Evolutionary conservation across 192 early-diverging fungal genomes (phyloP).

Genomic region (Gaertneriomyces sp.): DNA sequence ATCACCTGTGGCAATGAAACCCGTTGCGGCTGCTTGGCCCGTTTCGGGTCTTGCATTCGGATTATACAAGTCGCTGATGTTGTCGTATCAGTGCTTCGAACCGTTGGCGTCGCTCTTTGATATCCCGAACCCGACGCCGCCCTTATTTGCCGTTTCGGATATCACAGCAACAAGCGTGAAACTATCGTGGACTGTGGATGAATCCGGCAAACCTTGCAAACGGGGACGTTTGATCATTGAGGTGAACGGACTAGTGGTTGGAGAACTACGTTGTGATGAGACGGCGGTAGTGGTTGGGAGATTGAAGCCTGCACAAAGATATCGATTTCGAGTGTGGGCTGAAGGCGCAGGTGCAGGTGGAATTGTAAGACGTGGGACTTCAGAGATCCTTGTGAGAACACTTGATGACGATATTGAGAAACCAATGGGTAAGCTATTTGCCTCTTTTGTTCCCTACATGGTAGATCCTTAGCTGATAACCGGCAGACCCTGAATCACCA

Average conservation of each 20-base stretch:
- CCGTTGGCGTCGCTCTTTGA: slow-evolving; percentile 30
- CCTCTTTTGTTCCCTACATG: too few relatives aligned
- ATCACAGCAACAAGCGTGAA: slow-evolving; percentile 21
- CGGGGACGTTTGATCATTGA: slow-evolving; percentile 28
- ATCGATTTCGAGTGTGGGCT: slow-evolving; percentile 43
- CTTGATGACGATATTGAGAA: too few relatives aligned
- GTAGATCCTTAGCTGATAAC: too few relatives aligned
- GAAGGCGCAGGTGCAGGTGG: too few relatives aligned
- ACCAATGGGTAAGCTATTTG: too few relatives aligned
- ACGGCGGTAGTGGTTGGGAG: slow-evolving; percentile 26
- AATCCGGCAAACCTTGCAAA: background rate
- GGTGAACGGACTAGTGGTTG: slow-evolving; percentile 37
- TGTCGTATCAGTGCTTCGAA: slow-evolving; percentile 32
- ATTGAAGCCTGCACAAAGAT: slow-evolving; percentile 14
- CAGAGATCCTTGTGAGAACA: too few relatives aligned
- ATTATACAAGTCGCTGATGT: slow-evolving; percentile 22
- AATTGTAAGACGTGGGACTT: too few relatives aligned
- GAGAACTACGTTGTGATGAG: slow-evolving; percentile 29
- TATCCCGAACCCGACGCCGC: slow-evolving; percentile 25
- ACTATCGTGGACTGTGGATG: slow-evolving; percentile 30
- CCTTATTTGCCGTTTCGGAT: slow-evolving; percentile 29
- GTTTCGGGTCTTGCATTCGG: slow-evolving; percentile 28
- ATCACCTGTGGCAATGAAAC: slow-evolving; percentile 33
- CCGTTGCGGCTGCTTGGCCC: slow-evolving; percentile 40
- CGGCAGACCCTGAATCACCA: too few relatives aligned